Percentiles rank a stretch among this genome's conserved stretches.
These are phyloP conservation scores for Chenopodium album DNA, from an alignment of 148 eudicot species.

Conservation along the genomic window DNA sequence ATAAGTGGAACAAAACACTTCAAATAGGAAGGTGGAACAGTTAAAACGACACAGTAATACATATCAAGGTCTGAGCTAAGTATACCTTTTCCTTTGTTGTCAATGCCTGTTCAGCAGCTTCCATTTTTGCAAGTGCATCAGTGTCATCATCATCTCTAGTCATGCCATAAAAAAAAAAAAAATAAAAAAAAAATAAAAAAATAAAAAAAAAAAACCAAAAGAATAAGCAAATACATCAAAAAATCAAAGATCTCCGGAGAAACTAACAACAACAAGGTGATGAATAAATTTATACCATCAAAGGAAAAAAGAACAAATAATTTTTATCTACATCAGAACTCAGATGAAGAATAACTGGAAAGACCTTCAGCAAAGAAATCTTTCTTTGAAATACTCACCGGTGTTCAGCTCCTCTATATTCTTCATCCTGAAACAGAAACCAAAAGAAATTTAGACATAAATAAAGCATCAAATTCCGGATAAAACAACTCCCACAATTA, in stretches of 20 bases:
- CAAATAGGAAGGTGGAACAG: no score
- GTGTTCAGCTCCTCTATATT: slow-evolving; percentile 50
- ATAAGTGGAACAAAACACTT: no score
- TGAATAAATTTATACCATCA: not conserved
- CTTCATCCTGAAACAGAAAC: slow-evolving; percentile 47
- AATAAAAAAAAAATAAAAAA: not conserved
- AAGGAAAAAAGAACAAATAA: not conserved
- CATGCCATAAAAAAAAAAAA: not conserved
- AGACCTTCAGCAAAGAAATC: slow-evolving; percentile 12
- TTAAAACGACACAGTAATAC: not conserved
- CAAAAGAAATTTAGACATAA: slow-evolving; percentile 1
- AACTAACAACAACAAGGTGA: not conserved
- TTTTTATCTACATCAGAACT: not conserved
- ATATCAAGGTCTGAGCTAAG: not conserved
- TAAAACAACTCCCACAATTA: not conserved
- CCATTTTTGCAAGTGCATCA: slow-evolving; percentile 81
- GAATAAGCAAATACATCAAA: slow-evolving; percentile 2
- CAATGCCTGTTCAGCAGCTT: slow-evolving; percentile 72
- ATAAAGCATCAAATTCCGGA: not conserved
- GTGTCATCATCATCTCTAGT: slow-evolving; percentile 63
- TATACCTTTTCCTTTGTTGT: slow-evolving; percentile 71
- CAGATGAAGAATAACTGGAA: slow-evolving; percentile 1
- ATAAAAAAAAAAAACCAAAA: not conserved
- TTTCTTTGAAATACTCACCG: slow-evolving; percentile 49
- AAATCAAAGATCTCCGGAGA: not conserved